Evolutionary conservation across 2,329 filamentous ascomycete genomes (phyloP).

Genomic region (Meredithiella fracta): DNA sequence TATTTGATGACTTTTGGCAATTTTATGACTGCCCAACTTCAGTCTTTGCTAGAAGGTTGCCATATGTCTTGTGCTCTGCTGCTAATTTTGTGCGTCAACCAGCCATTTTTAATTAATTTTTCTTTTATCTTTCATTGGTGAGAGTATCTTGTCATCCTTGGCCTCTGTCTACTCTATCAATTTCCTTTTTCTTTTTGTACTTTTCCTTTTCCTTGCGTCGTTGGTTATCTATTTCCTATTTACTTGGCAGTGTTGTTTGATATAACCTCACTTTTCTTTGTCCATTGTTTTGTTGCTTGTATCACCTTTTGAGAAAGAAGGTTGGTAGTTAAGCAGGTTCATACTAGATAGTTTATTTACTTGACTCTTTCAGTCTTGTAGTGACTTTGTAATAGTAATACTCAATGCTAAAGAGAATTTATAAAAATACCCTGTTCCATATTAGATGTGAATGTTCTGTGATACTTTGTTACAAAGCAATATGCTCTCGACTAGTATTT

Average conservation of each 20-base stretch:
- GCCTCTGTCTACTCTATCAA: conserved; percentile 7
- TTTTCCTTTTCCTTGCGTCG: conserved; percentile 10
- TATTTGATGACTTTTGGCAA: neutral
- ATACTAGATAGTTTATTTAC: conserved; percentile 4
- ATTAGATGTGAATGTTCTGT: neutral
- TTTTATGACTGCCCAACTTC: neutral
- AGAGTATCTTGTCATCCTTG: neutral
- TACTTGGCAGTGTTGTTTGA: neutral
- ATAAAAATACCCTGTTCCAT: neutral
- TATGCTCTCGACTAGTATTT: neutral
- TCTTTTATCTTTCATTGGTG: neutral
- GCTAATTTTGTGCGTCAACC: neutral
- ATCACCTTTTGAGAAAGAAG: conserved; percentile 6
- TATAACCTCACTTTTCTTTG: conserved; percentile 6
- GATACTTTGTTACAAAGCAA: neutral
- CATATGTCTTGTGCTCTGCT: neutral
- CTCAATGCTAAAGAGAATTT: conserved; percentile 12
- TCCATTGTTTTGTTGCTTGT: conserved; percentile 5
- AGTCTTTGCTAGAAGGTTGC: neutral
- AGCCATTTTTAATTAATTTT: neutral
- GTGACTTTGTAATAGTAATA: conserved; percentile 15
- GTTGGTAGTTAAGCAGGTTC: conserved; percentile 11
- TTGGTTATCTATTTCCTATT: neutral
- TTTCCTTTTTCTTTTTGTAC: conserved; percentile 9
- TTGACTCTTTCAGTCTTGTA: conserved; percentile 4